Evolutionary conservation across 192 early-diverging fungal species (phyloP).

Genomic region (Coemansia sp.): DNA sequence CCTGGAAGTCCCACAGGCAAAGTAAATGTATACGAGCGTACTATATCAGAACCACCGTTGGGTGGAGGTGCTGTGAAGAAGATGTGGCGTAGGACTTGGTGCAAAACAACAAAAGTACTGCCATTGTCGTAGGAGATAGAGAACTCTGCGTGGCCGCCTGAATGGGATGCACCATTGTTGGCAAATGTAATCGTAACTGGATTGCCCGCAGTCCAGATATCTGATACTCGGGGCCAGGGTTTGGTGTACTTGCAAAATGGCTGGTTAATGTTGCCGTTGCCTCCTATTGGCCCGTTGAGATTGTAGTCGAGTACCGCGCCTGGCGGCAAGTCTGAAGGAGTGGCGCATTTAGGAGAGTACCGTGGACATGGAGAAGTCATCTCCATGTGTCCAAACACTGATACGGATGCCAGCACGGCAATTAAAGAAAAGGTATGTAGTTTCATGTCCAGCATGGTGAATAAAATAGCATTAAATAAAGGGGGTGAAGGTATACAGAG

Average conservation of each 20-base stretch:
- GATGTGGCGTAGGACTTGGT: slow-evolving; percentile 39
- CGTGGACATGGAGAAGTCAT: slow-evolving; percentile 24
- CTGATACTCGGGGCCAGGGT: slow-evolving; percentile 14
- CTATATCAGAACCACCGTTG: slow-evolving; percentile 15
- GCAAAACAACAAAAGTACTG: slow-evolving; percentile 44
- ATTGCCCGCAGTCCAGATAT: slow-evolving; percentile 46
- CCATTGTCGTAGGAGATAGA: slow-evolving; percentile 55
- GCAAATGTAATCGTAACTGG: slow-evolving; percentile 38
- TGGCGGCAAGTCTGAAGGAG: neutral
- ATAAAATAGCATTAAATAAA: neutral
- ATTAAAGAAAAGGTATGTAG: neutral
- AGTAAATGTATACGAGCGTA: slow-evolving; percentile 22
- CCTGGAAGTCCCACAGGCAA: slow-evolving; percentile 35
- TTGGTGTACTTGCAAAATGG: slow-evolving; percentile 46
- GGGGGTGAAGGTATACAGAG: neutral
- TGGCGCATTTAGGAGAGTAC: slow-evolving; percentile 17
- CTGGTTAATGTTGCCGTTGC: slow-evolving; percentile 4
- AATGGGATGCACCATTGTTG: slow-evolving; percentile 41
- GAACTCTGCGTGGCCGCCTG: slow-evolving; percentile 60
- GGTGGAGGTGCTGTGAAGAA: slow-evolving; percentile 12
- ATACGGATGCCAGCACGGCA: neutral
- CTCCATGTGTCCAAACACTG: slow-evolving; percentile 29
- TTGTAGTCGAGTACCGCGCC: slow-evolving; percentile 34
- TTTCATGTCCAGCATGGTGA: neutral
- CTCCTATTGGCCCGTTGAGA: slow-evolving; percentile 44